phyloP scores from a whole-genome alignment of 2,329 filamentous ascomycete genomes.

The Cercospora zeae-maydis region DNA sequence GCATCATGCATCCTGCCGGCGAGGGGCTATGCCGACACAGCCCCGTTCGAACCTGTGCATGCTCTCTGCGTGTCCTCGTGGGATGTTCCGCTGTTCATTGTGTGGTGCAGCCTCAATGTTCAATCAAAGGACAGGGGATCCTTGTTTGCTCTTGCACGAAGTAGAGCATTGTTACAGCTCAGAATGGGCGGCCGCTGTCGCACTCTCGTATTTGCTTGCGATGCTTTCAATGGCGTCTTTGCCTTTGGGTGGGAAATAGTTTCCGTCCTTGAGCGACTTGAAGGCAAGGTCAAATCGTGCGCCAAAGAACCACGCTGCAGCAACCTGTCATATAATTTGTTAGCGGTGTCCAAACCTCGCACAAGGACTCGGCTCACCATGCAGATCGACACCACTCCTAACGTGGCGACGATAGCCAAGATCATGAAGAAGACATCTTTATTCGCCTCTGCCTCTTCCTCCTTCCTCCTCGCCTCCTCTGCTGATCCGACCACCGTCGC shows the following conservation, averaged over 20 bases:
- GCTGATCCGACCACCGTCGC: constrained; percentile 45
- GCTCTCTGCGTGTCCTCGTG: neutral
- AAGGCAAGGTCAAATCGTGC: constrained; percentile 74
- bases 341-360: neutral
- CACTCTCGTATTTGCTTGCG: constrained; percentile 20
- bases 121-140: neutral
- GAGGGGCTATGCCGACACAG: neutral
- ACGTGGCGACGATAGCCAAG: constrained; percentile 61
- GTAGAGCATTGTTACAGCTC: constrained; percentile 25
- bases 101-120: neutral
- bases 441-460: constrained; percentile 51
- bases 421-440: constrained; percentile 62
- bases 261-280: constrained; percentile 52
- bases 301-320: constrained; percentile 72
- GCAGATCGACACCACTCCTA: constrained; percentile 65
- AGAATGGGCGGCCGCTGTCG: constrained; percentile 17
- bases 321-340: constrained; percentile 55
- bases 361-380: constrained; percentile 64
- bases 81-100: neutral
- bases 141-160: neutral
- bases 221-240: constrained; percentile 15
- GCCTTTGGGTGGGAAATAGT: constrained; percentile 21
- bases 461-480: constrained; percentile 55
- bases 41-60: neutral
- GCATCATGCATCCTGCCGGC: neutral